Evolutionary conservation across 164 flowering plant genomes (phyloP).

Genomic region (Magnolia changhungtana): DNA sequence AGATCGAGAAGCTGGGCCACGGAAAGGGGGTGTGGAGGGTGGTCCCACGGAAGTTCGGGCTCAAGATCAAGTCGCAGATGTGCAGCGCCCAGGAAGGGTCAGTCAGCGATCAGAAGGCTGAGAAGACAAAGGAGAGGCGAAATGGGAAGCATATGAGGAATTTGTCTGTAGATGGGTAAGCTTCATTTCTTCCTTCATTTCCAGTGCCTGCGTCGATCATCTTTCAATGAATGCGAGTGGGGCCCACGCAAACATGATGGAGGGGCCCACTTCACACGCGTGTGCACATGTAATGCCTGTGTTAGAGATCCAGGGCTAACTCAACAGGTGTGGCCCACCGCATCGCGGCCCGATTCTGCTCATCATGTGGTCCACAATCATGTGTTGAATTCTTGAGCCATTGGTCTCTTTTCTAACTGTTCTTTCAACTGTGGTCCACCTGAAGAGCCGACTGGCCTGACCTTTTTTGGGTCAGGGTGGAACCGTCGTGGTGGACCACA

Average conservation of each 20-base stretch:
- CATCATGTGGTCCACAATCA: too few relatives aligned
- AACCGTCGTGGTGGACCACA: too few relatives aligned
- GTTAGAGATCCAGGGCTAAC: too few relatives aligned
- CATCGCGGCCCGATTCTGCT: too few relatives aligned
- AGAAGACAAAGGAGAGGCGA: slow-evolving; percentile 44
- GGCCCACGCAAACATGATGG: background rate
- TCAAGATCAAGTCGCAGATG: slow-evolving; percentile 81
- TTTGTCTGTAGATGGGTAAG: slow-evolving; percentile 25
- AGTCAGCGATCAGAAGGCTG: slow-evolving; percentile 56
- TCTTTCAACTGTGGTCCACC: too few relatives aligned
- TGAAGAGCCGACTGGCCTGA: too few relatives aligned
- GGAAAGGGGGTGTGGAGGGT: slow-evolving; percentile 56
- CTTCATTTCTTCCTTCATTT: background rate
- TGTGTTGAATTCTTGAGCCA: too few relatives aligned
- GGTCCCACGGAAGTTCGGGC: slow-evolving; percentile 75
- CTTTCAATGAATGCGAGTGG: too few relatives aligned
- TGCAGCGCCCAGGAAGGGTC: slow-evolving; percentile 92
- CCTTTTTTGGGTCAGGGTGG: too few relatives aligned
- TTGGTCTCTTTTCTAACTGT: too few relatives aligned
- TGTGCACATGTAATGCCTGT: too few relatives aligned
- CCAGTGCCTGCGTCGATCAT: background rate
- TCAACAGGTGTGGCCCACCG: background rate
- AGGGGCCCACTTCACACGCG: background rate
- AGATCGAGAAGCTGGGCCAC: slow-evolving; percentile 72
- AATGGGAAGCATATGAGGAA: slow-evolving; percentile 54